Percentiles rank a stretch among this genome's conserved stretches.
These are phyloP conservation scores for Aspergillus campestris DNA, from an alignment of 495 filamentous ascomycete species.

Conservation along the genomic window DNA sequence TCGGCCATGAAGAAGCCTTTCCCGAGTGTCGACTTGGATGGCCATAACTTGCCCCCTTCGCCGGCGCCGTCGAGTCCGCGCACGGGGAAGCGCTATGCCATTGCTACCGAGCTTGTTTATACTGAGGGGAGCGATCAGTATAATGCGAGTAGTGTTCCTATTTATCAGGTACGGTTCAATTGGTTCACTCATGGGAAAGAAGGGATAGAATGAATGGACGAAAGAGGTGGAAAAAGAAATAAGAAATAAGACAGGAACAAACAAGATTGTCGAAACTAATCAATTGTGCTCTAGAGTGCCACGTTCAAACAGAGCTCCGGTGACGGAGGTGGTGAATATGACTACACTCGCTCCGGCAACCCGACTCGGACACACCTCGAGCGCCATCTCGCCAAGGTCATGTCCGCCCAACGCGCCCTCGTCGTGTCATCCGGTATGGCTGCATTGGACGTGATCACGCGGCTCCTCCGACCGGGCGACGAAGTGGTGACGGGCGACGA, in stretches of 20 bases:
- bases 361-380: conserved; percentile 94
- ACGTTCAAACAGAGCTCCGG: conserved; percentile 92
- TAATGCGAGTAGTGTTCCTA: conserved; percentile 87
- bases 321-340: conserved; percentile 75
- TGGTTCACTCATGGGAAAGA: not conserved
- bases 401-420: conserved; percentile 84
- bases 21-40: conserved; percentile 69
- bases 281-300: conserved; percentile 53
- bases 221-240: too few species aligned
- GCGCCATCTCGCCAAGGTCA: conserved; percentile 96
- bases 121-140: conserved; percentile 95
- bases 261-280: conserved; percentile 7
- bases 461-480: conserved; percentile 83
- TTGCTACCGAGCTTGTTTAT: conserved; percentile 93
- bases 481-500: conserved; percentile 97
- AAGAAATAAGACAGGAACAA: too few species aligned
- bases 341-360: conserved; percentile 96
- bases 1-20: conserved; percentile 54
- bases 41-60: conserved; percentile 86
- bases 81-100: conserved; percentile 75
- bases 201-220: not conserved
- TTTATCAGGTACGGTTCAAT: conserved; percentile 62
- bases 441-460: conserved; percentile 93
- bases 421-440: conserved; percentile 96
- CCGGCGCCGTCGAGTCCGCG: conserved; percentile 88